Base-by-base conservation (phyloP, 1,139 yeast genomes). In the Komagataea norvegica region DNA sequence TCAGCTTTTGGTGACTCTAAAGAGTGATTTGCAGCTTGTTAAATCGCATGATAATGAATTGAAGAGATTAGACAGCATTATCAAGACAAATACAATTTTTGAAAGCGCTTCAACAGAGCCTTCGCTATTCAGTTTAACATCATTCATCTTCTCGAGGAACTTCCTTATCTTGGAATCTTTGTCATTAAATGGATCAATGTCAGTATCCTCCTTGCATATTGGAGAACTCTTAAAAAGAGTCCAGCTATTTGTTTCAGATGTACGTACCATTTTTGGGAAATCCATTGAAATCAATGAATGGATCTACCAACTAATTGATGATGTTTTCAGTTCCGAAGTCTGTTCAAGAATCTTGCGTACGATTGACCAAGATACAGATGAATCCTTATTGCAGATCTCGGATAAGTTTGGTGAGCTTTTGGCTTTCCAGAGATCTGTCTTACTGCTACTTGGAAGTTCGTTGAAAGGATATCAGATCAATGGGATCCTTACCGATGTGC, bases 321-420 rank as follows among this genome's bases (percentile, higher is more conserved):
- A 52, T 2, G 34, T 43, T 2, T 29, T 46, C 23, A 19, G 34
- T 0, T 21, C 43, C 6, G 51, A 51, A 2, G 21, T 47, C 8
- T 48, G 52, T 17, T 10, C 20, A 1, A 41, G 37, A 20, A 31
- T 49, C 11, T 14, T 13, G 6, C 14, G 47, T 27, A 6, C 36
- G 32, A 18, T 40, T 32, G 25, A 45, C 32, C 8, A 35, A 15
- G 6, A 27, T 14, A 14, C 46, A 31, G 28, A 37, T 31, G 31
- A 37, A 20, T 29, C 48, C 8, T n/a, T 39, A 3, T 29, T 29
- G 8, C 40, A 38, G n/a, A 28, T 53, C 3, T 46, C 52, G 3
- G 79, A 72, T 41, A 61, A 59, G 31, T 56, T 68, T 35, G 82
- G 76, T 0, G 77, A 74, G 33, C 45, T 75, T 13, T 57, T 63